Evolutionary conservation across 116 monocot genomes (phyloP).

Genomic region (Phalaenopsis hybrid): DNA sequence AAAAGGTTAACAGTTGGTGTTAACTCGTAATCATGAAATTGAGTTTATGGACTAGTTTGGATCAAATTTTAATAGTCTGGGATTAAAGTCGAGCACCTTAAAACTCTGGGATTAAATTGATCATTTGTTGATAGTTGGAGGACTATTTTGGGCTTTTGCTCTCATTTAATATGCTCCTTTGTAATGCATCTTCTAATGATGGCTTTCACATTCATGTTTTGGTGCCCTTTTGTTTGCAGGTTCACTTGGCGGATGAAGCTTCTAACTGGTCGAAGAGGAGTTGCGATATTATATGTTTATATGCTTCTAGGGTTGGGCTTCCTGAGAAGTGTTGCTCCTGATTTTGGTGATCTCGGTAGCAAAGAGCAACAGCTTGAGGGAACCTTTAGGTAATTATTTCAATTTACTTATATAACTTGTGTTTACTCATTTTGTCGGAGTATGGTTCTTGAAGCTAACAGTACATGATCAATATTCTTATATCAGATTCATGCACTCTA

Average conservation of each 20-base stretch:
- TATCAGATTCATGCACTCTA: conserved; percentile 84
- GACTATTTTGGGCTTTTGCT: too few relatives aligned
- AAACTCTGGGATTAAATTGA: too few relatives aligned
- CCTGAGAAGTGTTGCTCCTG: conserved; percentile 82
- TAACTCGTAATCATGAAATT: too few relatives aligned
- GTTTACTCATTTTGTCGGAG: neutral
- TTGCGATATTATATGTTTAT: conserved; percentile 87
- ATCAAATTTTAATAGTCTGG: too few relatives aligned
- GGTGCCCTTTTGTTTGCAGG: conserved; percentile 29
- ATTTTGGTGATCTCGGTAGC: conserved; percentile 86
- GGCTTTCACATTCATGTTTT: neutral
- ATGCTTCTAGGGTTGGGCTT: conserved; percentile 95
- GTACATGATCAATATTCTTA: conserved; percentile 7
- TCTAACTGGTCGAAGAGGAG: conserved; percentile 86
- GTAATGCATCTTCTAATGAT: neutral
- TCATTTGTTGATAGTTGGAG: too few relatives aligned
- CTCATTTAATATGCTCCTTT: neutral
- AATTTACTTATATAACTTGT: neutral
- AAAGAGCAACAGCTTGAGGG: conserved; percentile 95
- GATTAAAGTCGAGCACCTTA: too few relatives aligned
- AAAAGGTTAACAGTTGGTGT: too few relatives aligned
- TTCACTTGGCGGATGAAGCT: conserved; percentile 99
- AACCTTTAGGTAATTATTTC: conserved; percentile 60
- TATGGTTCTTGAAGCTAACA: conserved; percentile 1
- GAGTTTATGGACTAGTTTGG: too few relatives aligned